Conservation (phyloP, 2,329 filamentous ascomycete species). For the Teratosphaeria pseudoeucalypti region DNA sequence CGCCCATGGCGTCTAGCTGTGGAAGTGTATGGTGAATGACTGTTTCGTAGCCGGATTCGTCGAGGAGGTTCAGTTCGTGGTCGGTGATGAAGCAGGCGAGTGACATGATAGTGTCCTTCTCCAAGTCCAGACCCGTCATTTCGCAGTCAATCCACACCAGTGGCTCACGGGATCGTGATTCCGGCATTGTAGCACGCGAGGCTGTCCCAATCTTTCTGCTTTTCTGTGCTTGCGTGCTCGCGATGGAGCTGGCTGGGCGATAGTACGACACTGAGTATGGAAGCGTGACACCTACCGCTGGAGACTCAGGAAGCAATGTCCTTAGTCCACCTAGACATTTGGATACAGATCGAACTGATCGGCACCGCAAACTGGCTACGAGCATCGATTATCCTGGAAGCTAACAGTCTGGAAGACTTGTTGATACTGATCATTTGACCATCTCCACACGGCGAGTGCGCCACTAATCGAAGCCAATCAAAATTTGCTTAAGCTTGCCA, state of each 20-base stretch:
- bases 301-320: not conserved
- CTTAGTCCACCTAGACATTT: not conserved
- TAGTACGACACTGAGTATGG: not conserved
- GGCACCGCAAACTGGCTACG: not conserved
- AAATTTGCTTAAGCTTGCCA: not conserved
- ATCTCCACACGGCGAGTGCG: too few relatives aligned
- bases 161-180: constrained; percentile 48
- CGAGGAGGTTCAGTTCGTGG: constrained; percentile 62
- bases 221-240: not conserved
- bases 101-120: constrained; percentile 76
- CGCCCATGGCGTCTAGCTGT: constrained; percentile 68
- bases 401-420: too few relatives aligned
- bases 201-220: not conserved
- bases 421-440: too few relatives aligned
- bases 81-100: constrained; percentile 89
- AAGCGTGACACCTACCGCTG: not conserved
- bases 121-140: constrained; percentile 84
- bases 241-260: not conserved
- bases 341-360: not conserved
- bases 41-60: constrained; percentile 66
- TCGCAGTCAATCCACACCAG: constrained; percentile 83
- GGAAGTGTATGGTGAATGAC: constrained; percentile 64
- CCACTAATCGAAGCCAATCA: not conserved
- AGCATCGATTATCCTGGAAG: too few relatives aligned
- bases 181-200: constrained; percentile 23